phyloP scores from a whole-genome alignment of 192 early-diverging fungal species.

The Coemansia sp. region DNA sequence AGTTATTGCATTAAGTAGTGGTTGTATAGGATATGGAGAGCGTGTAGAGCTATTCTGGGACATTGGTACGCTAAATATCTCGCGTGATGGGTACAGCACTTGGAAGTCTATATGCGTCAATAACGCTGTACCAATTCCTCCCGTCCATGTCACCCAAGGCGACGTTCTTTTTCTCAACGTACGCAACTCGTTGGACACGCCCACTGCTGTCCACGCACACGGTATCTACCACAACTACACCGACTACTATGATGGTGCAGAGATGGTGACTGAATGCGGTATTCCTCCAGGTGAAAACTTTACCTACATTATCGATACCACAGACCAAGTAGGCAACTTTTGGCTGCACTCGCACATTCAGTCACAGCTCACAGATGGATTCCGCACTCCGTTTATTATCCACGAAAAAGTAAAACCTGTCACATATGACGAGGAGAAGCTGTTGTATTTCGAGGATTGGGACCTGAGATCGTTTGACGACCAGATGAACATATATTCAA shows the following conservation, averaged over 20 bases:
- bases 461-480: slow-evolving; percentile 25
- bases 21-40: not conserved
- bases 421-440: slow-evolving; percentile 61
- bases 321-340: slow-evolving; percentile 63
- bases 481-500: slow-evolving; percentile 6
- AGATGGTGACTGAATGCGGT: slow-evolving; percentile 66
- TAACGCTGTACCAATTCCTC: slow-evolving; percentile 54
- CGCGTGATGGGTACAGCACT: slow-evolving; percentile 59
- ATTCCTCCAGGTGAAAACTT: slow-evolving; percentile 62
- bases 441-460: slow-evolving; percentile 66
- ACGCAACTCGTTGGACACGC: slow-evolving; percentile 51
- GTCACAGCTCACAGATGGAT: slow-evolving; percentile 75
- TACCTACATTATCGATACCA: slow-evolving; percentile 60
- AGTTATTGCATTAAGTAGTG: too few relatives aligned
- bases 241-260: slow-evolving; percentile 64
- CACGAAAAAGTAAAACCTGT: slow-evolving; percentile 41
- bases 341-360: slow-evolving; percentile 75
- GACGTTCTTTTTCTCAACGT: slow-evolving; percentile 31
- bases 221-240: slow-evolving; percentile 72
- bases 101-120: slow-evolving; percentile 64
- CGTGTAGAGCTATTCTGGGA: slow-evolving; percentile 54
- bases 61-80: slow-evolving; percentile 58
- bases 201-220: slow-evolving; percentile 69
- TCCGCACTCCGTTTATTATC: slow-evolving; percentile 68
- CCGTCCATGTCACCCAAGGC: slow-evolving; percentile 7